These are phyloP conservation scores for Cercis canadensis DNA, from an alignment of 306 rosid genomes.

Conservation along the genomic window DNA sequence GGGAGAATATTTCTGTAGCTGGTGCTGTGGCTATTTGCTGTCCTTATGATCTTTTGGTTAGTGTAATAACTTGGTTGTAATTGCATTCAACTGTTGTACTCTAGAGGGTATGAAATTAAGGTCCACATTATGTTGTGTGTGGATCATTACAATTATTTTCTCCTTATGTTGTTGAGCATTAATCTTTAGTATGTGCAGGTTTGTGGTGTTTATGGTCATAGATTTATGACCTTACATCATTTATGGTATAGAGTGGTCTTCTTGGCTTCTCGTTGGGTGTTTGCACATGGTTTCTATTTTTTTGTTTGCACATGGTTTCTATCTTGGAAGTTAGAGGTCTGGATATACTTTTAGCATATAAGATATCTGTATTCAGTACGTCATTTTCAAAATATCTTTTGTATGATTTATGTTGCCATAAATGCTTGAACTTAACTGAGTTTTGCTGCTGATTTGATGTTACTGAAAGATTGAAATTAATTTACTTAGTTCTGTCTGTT, in stretches of 20 bases:
- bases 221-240: too few species aligned
- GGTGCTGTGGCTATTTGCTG: conserved; percentile 92
- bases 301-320: too few species aligned
- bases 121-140: background rate
- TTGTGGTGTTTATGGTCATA: too few species aligned
- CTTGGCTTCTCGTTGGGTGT: too few species aligned
- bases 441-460: conserved; percentile 28
- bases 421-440: background rate
- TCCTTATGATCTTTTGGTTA: conserved; percentile 99
- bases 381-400: too few species aligned
- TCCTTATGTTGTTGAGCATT: background rate
- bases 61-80: conserved; percentile 45
- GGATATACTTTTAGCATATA: too few species aligned
- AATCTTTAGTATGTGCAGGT: background rate
- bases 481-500: conserved; percentile 25
- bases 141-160: conserved; percentile 15
- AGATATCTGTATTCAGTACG: too few species aligned
- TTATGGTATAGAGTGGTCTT: too few species aligned
- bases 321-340: too few species aligned
- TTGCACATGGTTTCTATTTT: too few species aligned
- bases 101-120: conserved; percentile 22
- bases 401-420: too few species aligned
- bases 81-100: conserved; percentile 15
- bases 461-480: conserved; percentile 2
- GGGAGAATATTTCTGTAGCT: conserved; percentile 73